Evolutionary conservation across 1,284 basidiomycete genomes (phyloP).

Genomic region (Apiotrichum brassicae): DNA sequence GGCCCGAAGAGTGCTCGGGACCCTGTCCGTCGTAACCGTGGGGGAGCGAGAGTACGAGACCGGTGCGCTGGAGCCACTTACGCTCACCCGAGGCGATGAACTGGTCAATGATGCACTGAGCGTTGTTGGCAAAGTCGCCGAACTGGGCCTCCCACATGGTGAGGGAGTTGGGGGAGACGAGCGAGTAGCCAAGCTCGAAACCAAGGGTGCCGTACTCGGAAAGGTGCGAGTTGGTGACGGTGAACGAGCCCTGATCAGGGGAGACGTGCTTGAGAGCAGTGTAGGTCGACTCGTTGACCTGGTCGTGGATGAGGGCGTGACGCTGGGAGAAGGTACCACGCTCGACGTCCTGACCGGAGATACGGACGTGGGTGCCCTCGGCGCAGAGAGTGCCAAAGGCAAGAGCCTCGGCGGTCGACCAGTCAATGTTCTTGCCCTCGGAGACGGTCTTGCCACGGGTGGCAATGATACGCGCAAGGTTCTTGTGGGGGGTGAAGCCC

Average conservation of each 20-base stretch:
- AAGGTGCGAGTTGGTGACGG: conserved; percentile 93
- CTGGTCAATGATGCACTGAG: conserved; percentile 97
- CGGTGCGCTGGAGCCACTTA: conserved; percentile 96
- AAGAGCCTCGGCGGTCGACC: conserved; percentile 98
- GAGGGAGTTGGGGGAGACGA: conserved; percentile 88
- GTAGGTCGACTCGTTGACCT: conserved; percentile 85
- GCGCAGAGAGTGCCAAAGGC: conserved; percentile 89
- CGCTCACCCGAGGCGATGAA: conserved; percentile 96
- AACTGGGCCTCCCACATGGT: conserved; percentile 99
- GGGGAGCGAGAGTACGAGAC: conserved; percentile 84
- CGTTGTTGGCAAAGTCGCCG: conserved; percentile 96
- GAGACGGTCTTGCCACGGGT: conserved; percentile 83
- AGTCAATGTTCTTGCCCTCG: conserved; percentile 90
- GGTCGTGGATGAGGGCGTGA: conserved; percentile 95
- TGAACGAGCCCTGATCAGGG: conserved; percentile 81
- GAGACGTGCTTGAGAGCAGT: conserved; percentile 83
- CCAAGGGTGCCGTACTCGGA: conserved; percentile 94
- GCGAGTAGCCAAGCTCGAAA: conserved; percentile 97
- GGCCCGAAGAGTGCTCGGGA: conserved; percentile 94
- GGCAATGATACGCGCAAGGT: conserved; percentile 86
- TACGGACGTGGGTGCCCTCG: conserved; percentile 88
- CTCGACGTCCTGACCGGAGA: conserved; percentile 98
- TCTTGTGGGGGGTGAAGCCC: conserved; percentile 83
- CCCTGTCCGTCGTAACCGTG: conserved; percentile 99
- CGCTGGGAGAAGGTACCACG: conserved; percentile 99